Base-by-base conservation (phyloP, 495 filamentous ascomycete genomes). In the Aspergillus haitiensis region DNA sequence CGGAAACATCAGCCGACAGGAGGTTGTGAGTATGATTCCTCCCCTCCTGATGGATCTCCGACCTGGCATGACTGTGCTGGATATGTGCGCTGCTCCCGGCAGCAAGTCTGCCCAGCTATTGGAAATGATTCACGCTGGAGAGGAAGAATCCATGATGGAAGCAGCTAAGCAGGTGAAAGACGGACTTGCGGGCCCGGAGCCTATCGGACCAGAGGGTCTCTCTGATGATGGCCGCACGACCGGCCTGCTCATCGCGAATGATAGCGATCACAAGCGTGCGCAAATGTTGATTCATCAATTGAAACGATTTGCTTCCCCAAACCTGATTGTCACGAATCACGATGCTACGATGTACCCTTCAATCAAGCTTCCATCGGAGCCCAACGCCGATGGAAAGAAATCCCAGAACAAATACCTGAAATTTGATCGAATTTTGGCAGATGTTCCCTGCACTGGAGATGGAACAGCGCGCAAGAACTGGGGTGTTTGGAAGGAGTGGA, bases 271-370 rank as follows among this genome's bases (percentile, higher is more conserved):
- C 79, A 94, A 91, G 80, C 88, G 94, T 58, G 87, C 88, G 18
- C 93, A 98, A 72, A 93, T 98, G 90, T 77, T 98, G 60, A 89
- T 97, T 61, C 94, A 98, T 70, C 94, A 98, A 73, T 88, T 96
- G 64, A 98, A 98, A 79, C 87, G 94, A 59, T 79, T 98, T 35
- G 96, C 92, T 63, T 98, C 95, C 15, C 94, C 94, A 1, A 98
- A 98, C 69, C 75, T 98, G 66, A 91, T 98, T 60, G 93, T 98
- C 63, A 97, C 91, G 16, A 98, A 98, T 68, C 94, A 98, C 73
- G 95, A 98, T 70, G 94, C 95, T 34, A 97, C 92, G 27, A 86
- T 96, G 82, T 98, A 90, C 73, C 94, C 94, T 2, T 89, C 92
- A 7, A 90, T 97, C 65, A 87, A 88, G 70, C 80, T 97, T 7